Conservation (phyloP, 2,329 filamentous ascomycete species). For the Geosmithia flava region DNA sequence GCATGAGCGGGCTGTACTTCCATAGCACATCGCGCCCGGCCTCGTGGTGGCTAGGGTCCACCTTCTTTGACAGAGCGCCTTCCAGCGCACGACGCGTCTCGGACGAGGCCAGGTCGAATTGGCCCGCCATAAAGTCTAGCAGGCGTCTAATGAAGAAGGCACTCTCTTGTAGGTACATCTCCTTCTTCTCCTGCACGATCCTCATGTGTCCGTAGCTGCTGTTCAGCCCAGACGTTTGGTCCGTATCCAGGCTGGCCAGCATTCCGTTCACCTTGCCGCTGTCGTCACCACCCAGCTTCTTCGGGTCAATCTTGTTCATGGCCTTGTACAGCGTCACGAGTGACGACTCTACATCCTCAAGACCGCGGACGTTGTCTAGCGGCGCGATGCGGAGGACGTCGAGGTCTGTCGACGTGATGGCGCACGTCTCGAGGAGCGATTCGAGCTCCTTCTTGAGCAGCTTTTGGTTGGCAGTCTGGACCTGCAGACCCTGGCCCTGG, state of each 20-base stretch:
- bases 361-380: slow-evolving; percentile 55
- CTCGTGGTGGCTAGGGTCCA: slow-evolving; percentile 60
- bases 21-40: slow-evolving; percentile 63
- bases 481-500: slow-evolving; percentile 90
- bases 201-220: slow-evolving; percentile 81
- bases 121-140: slow-evolving; percentile 68
- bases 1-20: slow-evolving; percentile 76
- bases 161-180: slow-evolving; percentile 72
- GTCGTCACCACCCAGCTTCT: slow-evolving; percentile 40
- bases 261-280: slow-evolving; percentile 32
- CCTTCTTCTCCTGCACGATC: slow-evolving; percentile 87
- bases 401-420: slow-evolving; percentile 66
- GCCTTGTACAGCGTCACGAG: slow-evolving; percentile 80
- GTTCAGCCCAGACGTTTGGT: slow-evolving; percentile 41
- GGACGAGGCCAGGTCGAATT: slow-evolving; percentile 65
- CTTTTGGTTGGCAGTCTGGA: slow-evolving; percentile 95
- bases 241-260: slow-evolving; percentile 22
- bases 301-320: slow-evolving; percentile 85
- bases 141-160: slow-evolving; percentile 66
- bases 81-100: slow-evolving; percentile 55
- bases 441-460: slow-evolving; percentile 82
- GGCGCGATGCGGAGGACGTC: slow-evolving; percentile 62
- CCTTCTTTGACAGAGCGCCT: slow-evolving; percentile 48
- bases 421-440: slow-evolving; percentile 79
- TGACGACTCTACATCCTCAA: slow-evolving; percentile 67